phyloP scores from a whole-genome alignment of 495 filamentous ascomycete species.

The Astrothelium macrocarpum region DNA sequence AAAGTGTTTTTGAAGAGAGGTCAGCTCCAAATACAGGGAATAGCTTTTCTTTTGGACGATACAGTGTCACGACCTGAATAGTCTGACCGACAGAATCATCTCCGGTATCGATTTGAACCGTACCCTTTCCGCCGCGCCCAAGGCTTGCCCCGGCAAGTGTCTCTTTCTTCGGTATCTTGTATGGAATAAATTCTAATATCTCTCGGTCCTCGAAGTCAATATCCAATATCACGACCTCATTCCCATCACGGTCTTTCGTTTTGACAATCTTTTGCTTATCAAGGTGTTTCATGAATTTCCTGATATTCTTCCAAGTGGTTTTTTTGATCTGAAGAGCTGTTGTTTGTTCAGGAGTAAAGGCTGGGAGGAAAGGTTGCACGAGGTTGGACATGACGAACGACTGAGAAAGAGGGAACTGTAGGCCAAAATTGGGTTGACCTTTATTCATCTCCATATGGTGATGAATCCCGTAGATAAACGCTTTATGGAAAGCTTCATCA shows the following conservation, averaged over 20 bases:
- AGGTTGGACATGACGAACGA: constrained; percentile 57
- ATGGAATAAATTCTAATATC: constrained; percentile 50
- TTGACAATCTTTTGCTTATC: constrained; percentile 56
- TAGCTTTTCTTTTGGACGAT: constrained; percentile 48
- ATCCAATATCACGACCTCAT: constrained; percentile 57
- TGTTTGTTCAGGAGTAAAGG: constrained; percentile 44
- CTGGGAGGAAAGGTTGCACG: constrained; percentile 58
- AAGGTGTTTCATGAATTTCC: constrained; percentile 63
- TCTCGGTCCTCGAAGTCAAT: constrained; percentile 53
- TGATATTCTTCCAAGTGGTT: constrained; percentile 64
- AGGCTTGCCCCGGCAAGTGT: constrained; percentile 32
- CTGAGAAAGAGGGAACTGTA: constrained; percentile 54
- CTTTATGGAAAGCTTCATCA: constrained; percentile 57
- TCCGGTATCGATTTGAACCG: constrained; percentile 29
- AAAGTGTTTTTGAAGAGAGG: constrained; percentile 40
- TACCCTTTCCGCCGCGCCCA: constrained; percentile 35
- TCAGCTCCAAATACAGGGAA: constrained; percentile 45
- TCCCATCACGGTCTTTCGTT: constrained; percentile 55
- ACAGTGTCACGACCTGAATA: constrained; percentile 45
- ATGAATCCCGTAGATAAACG: constrained; percentile 56
- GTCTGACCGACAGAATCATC: constrained; percentile 49
- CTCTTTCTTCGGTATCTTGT: constrained; percentile 51
- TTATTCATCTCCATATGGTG: constrained; percentile 44
- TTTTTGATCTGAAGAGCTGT: constrained; percentile 62
- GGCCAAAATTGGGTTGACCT: constrained; percentile 40